Evolutionary conservation across 1,139 yeast genomes (phyloP).

Genomic region (Lodderomyces theae): DNA sequence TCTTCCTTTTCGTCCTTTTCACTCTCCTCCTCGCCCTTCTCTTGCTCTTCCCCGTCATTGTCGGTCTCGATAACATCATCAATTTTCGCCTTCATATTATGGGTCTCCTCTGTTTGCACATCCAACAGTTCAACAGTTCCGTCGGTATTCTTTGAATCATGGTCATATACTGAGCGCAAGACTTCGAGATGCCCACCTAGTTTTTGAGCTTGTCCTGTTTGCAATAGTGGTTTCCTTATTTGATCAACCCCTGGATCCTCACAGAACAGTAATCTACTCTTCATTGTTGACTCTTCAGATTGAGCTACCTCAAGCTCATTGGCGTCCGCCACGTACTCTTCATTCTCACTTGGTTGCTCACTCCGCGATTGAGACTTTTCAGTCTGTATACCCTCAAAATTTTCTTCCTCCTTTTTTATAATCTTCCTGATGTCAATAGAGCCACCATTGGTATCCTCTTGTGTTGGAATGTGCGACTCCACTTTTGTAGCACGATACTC

Average conservation of each 20-base stretch:
- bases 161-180: not conserved
- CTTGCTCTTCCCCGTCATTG: not conserved
- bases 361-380: not conserved
- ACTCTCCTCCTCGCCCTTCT: constrained; percentile 1
- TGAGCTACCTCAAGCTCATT: not conserved
- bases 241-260: constrained; percentile 1
- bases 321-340: not conserved
- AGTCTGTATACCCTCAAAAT: not conserved
- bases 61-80: constrained; percentile 1
- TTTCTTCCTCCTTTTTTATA: not conserved
- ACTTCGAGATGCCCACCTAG: not conserved
- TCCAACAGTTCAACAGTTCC: not conserved
- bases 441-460: not conserved
- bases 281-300: not conserved
- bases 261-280: not conserved
- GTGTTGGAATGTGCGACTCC: not conserved
- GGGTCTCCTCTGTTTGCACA: not conserved
- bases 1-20: constrained; percentile 1
- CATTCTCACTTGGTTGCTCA: not conserved
- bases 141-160: too few species aligned
- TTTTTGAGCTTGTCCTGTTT: not conserved
- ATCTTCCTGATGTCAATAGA: constrained; percentile 1
- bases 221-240: not conserved
- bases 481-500: not conserved
- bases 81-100: too few species aligned